Evolutionary conservation across 805 yeast genomes (phyloP).

Genomic region (Teunomyces stri): DNA sequence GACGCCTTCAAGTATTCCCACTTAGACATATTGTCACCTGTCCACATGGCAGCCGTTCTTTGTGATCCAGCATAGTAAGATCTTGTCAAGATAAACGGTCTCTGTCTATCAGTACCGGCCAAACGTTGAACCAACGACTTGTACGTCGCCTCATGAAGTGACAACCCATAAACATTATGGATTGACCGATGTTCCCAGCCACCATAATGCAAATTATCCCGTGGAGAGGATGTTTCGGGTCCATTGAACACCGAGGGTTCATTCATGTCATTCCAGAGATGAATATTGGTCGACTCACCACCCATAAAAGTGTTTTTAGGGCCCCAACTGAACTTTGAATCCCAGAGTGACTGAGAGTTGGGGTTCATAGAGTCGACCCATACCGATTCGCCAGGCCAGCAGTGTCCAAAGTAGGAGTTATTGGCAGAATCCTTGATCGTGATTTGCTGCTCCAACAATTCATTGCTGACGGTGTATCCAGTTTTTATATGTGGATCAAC

Average conservation of each 20-base stretch:
- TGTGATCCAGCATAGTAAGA: slow-evolving; percentile 91
- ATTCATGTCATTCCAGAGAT: slow-evolving; percentile 97
- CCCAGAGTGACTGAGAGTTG: slow-evolving; percentile 60
- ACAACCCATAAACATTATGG: slow-evolving; percentile 81
- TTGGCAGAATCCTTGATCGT: slow-evolving; percentile 50
- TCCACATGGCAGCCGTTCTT: slow-evolving; percentile 91
- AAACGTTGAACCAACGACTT: slow-evolving; percentile 58
- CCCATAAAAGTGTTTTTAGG: slow-evolving; percentile 31
- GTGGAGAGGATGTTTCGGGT: slow-evolving; percentile 89
- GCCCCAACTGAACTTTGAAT: slow-evolving; percentile 47
- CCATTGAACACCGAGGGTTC: slow-evolving; percentile 96
- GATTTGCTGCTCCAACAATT: slow-evolving; percentile 38
- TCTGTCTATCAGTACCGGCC: slow-evolving; percentile 39
- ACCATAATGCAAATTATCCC: slow-evolving; percentile 74
- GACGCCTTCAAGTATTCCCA: slow-evolving; percentile 86
- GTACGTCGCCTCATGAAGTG: slow-evolving; percentile 78
- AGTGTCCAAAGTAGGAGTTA: slow-evolving; percentile 70
- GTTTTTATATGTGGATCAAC: slow-evolving; percentile 90
- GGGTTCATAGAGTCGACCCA: slow-evolving; percentile 90
- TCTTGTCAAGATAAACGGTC: slow-evolving; percentile 89
- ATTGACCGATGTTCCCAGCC: slow-evolving; percentile 88
- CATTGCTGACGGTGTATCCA: slow-evolving; percentile 63
- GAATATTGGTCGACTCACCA: slow-evolving; percentile 59
- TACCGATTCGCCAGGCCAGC: slow-evolving; percentile 97
- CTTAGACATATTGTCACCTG: slow-evolving; percentile 91